Evolutionary conservation across 179 eudicot genomes (phyloP).

Genomic region (Amaranthus tricolor): DNA sequence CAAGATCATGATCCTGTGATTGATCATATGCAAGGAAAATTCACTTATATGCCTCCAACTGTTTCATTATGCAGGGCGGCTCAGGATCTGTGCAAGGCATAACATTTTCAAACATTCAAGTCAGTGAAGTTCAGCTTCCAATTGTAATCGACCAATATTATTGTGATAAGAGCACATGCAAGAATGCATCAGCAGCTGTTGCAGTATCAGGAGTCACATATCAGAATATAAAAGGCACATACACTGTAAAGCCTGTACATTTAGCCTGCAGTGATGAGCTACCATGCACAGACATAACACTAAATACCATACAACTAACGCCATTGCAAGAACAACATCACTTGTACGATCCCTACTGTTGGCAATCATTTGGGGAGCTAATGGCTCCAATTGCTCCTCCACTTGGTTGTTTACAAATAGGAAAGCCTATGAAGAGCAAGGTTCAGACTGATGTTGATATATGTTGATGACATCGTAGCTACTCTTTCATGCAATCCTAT

Average conservation of each 20-base stretch:
- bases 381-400: slow-evolving; percentile 63
- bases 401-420: slow-evolving; percentile 59
- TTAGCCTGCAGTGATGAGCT: slow-evolving; percentile 79
- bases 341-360: slow-evolving; percentile 71
- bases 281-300: slow-evolving; percentile 72
- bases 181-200: slow-evolving; percentile 76
- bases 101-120: slow-evolving; percentile 73
- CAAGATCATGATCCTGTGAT: too few species aligned
- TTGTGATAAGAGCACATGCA: slow-evolving; percentile 72
- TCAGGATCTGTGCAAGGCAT: slow-evolving; percentile 74
- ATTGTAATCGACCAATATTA: slow-evolving; percentile 90
- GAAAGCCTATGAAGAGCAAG: slow-evolving; percentile 43
- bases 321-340: slow-evolving; percentile 58
- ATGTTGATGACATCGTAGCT: slow-evolving; percentile 23
- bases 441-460: slow-evolving; percentile 34
- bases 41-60: slow-evolving; percentile 9
- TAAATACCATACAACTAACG: slow-evolving; percentile 54
- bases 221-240: slow-evolving; percentile 74
- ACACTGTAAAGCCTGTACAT: slow-evolving; percentile 83
- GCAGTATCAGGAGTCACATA: slow-evolving; percentile 73
- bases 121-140: slow-evolving; percentile 71
- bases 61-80: slow-evolving; percentile 60
- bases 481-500: slow-evolving; percentile 1
- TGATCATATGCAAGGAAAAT: too few species aligned
- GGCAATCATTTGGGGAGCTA: slow-evolving; percentile 73